These are phyloP conservation scores for Sclerotiophoma versabilis DNA, from an alignment of 2,329 filamentous ascomycete species.

Conservation along the genomic window DNA sequence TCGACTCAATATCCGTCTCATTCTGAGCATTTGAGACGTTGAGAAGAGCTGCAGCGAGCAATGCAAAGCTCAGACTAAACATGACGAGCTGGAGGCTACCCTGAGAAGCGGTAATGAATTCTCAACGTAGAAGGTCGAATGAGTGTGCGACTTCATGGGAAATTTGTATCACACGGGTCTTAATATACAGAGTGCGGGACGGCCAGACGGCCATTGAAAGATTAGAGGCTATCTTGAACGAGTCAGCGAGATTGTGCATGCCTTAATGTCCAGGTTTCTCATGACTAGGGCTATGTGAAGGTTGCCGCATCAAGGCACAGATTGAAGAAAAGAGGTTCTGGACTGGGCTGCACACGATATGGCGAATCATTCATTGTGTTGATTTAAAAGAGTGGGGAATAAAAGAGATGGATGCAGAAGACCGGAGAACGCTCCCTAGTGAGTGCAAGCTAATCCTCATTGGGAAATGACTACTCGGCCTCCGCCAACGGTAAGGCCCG, in stretches of 20 bases:
- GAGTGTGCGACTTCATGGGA: too few species aligned
- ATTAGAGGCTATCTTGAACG: background rate
- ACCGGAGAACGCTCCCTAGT: background rate
- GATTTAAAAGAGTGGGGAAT: background rate
- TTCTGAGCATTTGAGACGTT: conserved; percentile 10
- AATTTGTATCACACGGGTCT: background rate
- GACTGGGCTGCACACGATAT: background rate
- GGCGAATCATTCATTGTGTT: background rate
- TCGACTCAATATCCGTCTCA: conserved; percentile 6
- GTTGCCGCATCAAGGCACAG: background rate
- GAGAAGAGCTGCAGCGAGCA: conserved; percentile 9
- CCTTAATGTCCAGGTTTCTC: background rate
- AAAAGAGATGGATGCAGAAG: background rate
- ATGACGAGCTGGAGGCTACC: conserved; percentile 3
- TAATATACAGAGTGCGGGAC: background rate
- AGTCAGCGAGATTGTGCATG: background rate
- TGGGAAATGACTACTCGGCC: background rate
- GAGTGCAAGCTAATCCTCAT: background rate
- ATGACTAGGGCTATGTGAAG: background rate
- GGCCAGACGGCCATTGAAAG: background rate
- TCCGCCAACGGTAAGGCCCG: background rate
- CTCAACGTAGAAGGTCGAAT: background rate
- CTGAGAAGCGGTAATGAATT: background rate
- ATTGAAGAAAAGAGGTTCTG: too few species aligned
- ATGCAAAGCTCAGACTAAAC: conserved; percentile 3